These are phyloP conservation scores for Triangularia verruculosa DNA, from an alignment of 2,329 filamentous ascomycete species.

Conservation along the genomic window DNA sequence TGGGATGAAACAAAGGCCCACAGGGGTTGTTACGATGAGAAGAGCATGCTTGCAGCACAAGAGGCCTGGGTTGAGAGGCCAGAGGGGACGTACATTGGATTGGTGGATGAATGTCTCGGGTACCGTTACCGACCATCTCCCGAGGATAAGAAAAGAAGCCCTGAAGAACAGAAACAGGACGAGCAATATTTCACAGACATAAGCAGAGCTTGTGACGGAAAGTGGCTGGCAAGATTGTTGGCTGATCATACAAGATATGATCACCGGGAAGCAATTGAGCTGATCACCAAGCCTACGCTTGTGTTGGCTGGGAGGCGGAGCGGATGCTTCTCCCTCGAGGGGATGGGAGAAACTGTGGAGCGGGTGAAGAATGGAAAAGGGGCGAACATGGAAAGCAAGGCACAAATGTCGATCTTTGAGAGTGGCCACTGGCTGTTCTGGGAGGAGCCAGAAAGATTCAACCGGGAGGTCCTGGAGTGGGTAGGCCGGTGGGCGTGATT, in stretches of 20 bases:
- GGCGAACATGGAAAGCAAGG: conserved; percentile 22
- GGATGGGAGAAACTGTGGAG: conserved; percentile 37
- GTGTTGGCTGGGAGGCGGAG: conserved; percentile 38
- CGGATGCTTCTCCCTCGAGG: conserved; percentile 39
- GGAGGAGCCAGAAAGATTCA: conserved; percentile 39
- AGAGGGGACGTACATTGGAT: conserved; percentile 29
- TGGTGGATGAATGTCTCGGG: conserved; percentile 37
- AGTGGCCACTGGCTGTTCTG: conserved; percentile 42
- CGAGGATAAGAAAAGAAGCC: conserved; percentile 26
- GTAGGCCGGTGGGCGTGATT: conserved; percentile 18
- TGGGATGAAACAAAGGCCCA: conserved; percentile 36
- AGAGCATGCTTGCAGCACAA: conserved; percentile 35
- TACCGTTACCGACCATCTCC: conserved; percentile 32
- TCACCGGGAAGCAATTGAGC: conserved; percentile 40
- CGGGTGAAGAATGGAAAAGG: conserved; percentile 28
- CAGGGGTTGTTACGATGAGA: conserved; percentile 38
- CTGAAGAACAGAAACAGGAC: conserved; percentile 29
- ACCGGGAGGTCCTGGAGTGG: conserved; percentile 34
- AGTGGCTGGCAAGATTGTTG: conserved; percentile 38
- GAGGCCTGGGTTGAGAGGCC: conserved; percentile 27
- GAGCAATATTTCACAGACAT: conserved; percentile 37
- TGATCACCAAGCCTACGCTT: conserved; percentile 34
- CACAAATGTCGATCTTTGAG: conserved; percentile 33
- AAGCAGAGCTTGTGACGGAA: conserved; percentile 35
- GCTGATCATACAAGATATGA: conserved; percentile 42